phyloP scores from a whole-genome alignment of 2,329 filamentous ascomycete species.

The Verticillium isaacii region DNA sequence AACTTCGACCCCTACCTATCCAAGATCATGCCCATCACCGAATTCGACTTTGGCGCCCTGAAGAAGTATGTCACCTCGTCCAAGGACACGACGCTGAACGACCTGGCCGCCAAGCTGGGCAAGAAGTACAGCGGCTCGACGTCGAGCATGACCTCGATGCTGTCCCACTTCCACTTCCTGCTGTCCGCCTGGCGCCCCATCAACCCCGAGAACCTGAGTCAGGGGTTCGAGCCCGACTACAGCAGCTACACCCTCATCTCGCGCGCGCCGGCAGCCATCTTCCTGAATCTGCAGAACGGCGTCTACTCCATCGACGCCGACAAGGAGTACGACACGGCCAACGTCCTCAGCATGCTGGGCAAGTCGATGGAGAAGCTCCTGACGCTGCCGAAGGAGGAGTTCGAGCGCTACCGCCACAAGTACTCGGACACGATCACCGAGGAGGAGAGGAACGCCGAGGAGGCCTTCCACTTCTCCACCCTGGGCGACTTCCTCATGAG shows the following conservation, averaged over 20 bases:
- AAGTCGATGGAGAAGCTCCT: conserved; percentile 96
- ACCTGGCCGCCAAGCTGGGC: conserved; percentile 58
- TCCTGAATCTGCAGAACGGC: conserved; percentile 77
- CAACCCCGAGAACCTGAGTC: conserved; percentile 62
- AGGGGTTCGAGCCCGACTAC: conserved; percentile 57
- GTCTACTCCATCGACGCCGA: conserved; percentile 94
- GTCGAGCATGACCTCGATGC: conserved; percentile 86
- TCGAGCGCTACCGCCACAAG: conserved; percentile 73
- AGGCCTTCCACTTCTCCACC: conserved; percentile 83
- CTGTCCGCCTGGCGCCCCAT: conserved; percentile 78
- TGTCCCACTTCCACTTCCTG: conserved; percentile 90
- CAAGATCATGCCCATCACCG: conserved; percentile 84
- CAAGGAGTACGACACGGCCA: conserved; percentile 82
- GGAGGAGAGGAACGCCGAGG: conserved; percentile 65
- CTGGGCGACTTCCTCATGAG: conserved; percentile 88
- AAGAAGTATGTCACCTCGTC: conserved; percentile 90
- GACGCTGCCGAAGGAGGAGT: conserved; percentile 76
- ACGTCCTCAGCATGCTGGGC: conserved; percentile 84
- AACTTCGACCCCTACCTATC: conserved; percentile 97
- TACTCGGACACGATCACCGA: conserved; percentile 65
- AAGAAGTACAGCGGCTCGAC: conserved; percentile 92
- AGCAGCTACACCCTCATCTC: conserved; percentile 66
- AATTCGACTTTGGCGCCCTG: conserved; percentile 88
- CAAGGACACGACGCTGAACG: conserved; percentile 67
- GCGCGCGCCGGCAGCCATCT: conserved; percentile 71